Evolutionary conservation across 768 basidiomycete genomes (phyloP), one percentile per base, ranked within the genome.

Genomic region (Lactifluus rugatus): DNA sequence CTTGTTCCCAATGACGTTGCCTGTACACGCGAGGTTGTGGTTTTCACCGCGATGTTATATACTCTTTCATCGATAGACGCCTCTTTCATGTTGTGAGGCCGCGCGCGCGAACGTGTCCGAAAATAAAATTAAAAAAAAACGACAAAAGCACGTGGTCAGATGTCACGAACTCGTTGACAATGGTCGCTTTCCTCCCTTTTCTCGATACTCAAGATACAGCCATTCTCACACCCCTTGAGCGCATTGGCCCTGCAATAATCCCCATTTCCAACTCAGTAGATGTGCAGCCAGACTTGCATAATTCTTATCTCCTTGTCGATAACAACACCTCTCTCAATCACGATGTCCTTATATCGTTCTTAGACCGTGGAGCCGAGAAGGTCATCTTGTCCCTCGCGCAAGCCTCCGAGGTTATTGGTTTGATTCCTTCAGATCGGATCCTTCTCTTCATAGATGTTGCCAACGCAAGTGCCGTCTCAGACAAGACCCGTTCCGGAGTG

Each of bases 351-450:
- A 74, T 82, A 56, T 71, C 79, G 21, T 79, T 76, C 75, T 80
- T 99, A 31, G 89, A 97, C 70, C 73, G 74, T 21, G 93, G 94
- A 23, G 81, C 84, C 2, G 80, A 85, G 64, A 93, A 89, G 70
- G 77, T 93, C 66, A 83, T 96, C 39, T 77, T 93, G 0, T 79
- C 85, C 19, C 76, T 82, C 44, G 70, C 81, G n/a, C 76, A 77
- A 65, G 86, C 79, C 31, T 83, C 82, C 68, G 81, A 81, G 49
- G 75, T 88, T 47, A 80, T 87, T 46, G 82, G 79, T n/a, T 62
- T 74, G 28, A 72, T 95, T 28, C 87, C 90, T 2, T 71, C 82
- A 2, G 78, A 87, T 21, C 80, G 93, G 17, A 73, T 97, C 54
- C 69, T 89, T 45, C 78, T 96, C 52, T 78, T 89, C 28, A 77